phyloP scores from a whole-genome alignment of 2,329 filamentous ascomycete species.

The Claviceps quebecensis region DNA sequence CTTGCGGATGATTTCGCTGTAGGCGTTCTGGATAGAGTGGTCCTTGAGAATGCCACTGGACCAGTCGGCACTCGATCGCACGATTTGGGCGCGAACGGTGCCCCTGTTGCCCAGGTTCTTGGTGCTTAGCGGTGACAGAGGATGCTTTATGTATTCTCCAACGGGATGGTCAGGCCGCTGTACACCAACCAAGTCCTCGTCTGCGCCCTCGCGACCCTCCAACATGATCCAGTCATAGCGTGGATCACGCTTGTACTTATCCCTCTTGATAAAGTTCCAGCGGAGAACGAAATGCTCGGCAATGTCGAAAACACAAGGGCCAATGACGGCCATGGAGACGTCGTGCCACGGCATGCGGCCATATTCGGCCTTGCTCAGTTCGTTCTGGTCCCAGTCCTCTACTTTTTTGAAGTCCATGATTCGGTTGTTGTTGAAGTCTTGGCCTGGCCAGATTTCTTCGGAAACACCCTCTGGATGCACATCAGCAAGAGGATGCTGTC shows the following conservation, averaged over 20 bases:
- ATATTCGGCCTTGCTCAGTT: constrained; percentile 78
- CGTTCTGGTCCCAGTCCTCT: constrained; percentile 82
- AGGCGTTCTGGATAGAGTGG: constrained; percentile 78
- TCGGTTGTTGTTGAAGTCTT: constrained; percentile 96
- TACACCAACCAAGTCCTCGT: constrained; percentile 78
- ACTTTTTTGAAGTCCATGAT: constrained; percentile 93
- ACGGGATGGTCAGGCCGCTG: constrained; percentile 82
- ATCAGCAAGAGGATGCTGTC: constrained; percentile 75
- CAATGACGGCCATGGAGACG: constrained; percentile 80
- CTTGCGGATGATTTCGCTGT: constrained; percentile 69
- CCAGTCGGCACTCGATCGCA: constrained; percentile 89
- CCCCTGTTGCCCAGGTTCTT: constrained; percentile 55
- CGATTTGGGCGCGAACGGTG: constrained; percentile 66
- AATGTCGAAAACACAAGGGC: constrained; percentile 83
- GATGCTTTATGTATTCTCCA: constrained; percentile 75
- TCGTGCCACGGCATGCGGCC: constrained; percentile 99
- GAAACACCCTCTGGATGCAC: constrained; percentile 71
- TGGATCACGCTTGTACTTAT: constrained; percentile 89
- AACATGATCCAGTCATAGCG: constrained; percentile 76
- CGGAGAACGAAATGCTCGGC: constrained; percentile 88
- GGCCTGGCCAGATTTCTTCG: constrained; percentile 82
- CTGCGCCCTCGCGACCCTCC: constrained; percentile 57
- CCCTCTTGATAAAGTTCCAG: constrained; percentile 94
- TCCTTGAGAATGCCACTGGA: constrained; percentile 79
- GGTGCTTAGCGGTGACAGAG: constrained; percentile 50